Percentiles rank a stretch among this genome's conserved stretches.
Conservation (phyloP, 2,329 filamentous ascomycete genomes). For the Sporothrix pallida region DNA sequence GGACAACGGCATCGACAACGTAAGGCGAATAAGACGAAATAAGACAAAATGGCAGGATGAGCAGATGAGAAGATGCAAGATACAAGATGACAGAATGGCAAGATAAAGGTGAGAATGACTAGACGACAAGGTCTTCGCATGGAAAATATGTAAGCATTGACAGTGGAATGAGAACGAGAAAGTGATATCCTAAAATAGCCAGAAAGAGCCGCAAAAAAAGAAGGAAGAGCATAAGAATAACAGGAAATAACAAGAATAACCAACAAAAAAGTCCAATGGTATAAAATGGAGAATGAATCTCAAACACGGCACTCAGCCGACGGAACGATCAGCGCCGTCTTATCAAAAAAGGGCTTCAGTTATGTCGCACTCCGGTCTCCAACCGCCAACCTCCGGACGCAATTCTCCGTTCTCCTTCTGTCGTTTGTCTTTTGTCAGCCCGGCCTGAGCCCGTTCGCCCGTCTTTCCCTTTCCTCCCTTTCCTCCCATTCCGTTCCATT, state of each 20-base stretch:
- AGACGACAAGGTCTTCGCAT: too few species aligned
- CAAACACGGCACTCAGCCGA: background rate
- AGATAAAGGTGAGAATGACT: too few species aligned
- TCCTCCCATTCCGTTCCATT: too few species aligned
- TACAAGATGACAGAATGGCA: too few species aligned
- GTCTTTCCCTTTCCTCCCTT: background rate
- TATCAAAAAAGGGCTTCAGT: background rate
- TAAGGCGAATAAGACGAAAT: too few species aligned
- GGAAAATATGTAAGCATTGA: too few species aligned
- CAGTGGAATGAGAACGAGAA: too few species aligned
- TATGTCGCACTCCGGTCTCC: background rate
- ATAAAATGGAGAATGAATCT: background rate
- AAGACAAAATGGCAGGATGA: too few species aligned
- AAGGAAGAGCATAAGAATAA: background rate
- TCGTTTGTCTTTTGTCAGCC: background rate
- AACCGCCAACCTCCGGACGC: too few species aligned
- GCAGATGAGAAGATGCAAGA: too few species aligned
- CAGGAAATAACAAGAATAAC: background rate
- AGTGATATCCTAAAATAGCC: background rate
- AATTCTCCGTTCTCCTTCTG: background rate
- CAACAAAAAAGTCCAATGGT: slow-evolving; percentile 12
- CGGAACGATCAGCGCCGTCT: background rate
- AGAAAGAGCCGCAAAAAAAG: background rate
- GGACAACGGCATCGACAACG: too few species aligned
- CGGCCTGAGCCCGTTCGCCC: background rate